Base-by-base conservation (phyloP, 192 early-diverging fungal genomes). In the Coemansia sp. region DNA sequence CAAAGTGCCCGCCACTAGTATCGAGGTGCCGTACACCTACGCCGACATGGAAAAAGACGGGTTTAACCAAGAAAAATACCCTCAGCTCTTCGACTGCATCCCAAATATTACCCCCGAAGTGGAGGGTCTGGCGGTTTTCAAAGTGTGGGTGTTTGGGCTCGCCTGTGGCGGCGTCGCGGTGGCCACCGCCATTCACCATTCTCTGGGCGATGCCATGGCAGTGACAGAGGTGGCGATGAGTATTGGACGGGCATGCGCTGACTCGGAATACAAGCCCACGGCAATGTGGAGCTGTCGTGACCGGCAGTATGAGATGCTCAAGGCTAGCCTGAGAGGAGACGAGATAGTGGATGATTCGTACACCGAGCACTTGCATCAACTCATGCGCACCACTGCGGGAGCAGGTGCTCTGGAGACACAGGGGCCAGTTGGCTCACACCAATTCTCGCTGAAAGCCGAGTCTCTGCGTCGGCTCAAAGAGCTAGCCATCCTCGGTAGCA, bases 1-100 rank as follows among this genome's bases (percentile, higher is more conserved):
- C 33, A 38, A 39, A 6, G 62, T 63, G 13, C 3, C 18, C 11
- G 62, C 50, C 16, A 21, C 45, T 3, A 21, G n/a, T 38, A 10
- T 50, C 33, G 35, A 48, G 34, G 62, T 52, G n/a, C 25, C 26
- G 12, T 64, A 33, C 21, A 43, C 60, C 13, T 62, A 36, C 16
- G 25, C 8, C 25, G 59, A 67, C 33, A 23, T 73, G 18, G 47
- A 31, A 25, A 41, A 9, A 13, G 21, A 14, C 36, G 58, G 56
- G 6, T 77, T 68, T 42, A 62, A 61, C 34, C 69, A 77, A 47
- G 61, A 66, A 62, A 16, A 26, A 20, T 70, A 59, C 31, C 34
- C 53, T 0, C 38, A 61, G 55, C 7, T 77, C 9, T 77, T 77
- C 42, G 61, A 38, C 0, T 39, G 16, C 10, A 2, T 56, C 39